Evolutionary conservation across 2,329 filamentous ascomycete species (phyloP).

Genomic region (Beauveria rudraprayagi): DNA sequence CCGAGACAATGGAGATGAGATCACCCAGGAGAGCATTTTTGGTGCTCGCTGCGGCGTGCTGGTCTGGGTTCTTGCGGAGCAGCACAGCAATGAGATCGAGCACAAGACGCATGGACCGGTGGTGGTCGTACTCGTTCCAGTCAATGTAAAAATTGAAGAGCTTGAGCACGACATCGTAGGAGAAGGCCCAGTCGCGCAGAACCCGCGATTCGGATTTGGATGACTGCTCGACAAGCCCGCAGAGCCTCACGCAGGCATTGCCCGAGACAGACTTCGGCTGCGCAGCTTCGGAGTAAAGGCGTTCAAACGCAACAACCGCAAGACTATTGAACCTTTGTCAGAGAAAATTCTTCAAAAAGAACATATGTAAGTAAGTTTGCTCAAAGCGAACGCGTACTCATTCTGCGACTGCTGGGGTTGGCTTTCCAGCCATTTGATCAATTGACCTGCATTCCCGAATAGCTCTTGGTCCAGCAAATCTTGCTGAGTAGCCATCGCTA

Average conservation of each 20-base stretch:
- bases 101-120: conserved; percentile 55
- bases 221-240: conserved; percentile 53
- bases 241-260: conserved; percentile 49
- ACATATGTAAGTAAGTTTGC: not conserved
- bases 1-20: conserved; percentile 51
- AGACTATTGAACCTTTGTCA: not conserved
- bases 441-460: conserved; percentile 28
- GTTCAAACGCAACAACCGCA: conserved; percentile 37
- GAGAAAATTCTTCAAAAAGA: not conserved
- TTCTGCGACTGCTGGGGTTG: conserved; percentile 26
- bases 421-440: conserved; percentile 36
- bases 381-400: conserved; percentile 23
- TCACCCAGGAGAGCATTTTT: conserved; percentile 40
- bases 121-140: conserved; percentile 59
- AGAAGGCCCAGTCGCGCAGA: conserved; percentile 44
- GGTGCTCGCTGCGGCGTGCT: conserved; percentile 27
- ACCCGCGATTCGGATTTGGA: conserved; percentile 38
- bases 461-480: conserved; percentile 17
- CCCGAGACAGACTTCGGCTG: conserved; percentile 48
- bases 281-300: conserved; percentile 40
- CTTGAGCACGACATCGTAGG: conserved; percentile 35
- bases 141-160: conserved; percentile 58
- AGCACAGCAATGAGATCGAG: conserved; percentile 49
- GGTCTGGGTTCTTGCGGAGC: conserved; percentile 40
- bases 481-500: conserved; percentile 17